Evolutionary conservation across 2,329 filamentous ascomycete genomes (phyloP).

Genomic region (Huntiella savannae): DNA sequence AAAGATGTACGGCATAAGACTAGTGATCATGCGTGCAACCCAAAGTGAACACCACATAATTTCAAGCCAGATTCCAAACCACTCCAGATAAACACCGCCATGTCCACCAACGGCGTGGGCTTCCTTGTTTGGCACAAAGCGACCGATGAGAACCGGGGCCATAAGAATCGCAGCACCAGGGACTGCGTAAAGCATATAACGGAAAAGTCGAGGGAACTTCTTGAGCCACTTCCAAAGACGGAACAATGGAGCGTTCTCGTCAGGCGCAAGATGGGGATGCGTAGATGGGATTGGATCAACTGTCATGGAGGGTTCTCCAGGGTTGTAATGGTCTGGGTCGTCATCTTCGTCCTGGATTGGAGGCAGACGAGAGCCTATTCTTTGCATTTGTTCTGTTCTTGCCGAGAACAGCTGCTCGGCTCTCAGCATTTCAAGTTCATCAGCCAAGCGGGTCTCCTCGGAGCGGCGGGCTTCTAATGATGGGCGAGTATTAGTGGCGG

Average conservation of each 20-base stretch:
- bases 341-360: slow-evolving; percentile 14
- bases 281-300: neutral
- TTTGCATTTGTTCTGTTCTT: slow-evolving; percentile 14
- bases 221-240: slow-evolving; percentile 26
- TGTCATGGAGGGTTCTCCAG: slow-evolving; percentile 1
- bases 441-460: slow-evolving; percentile 20
- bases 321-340: slow-evolving; percentile 16
- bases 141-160: slow-evolving; percentile 27
- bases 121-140: slow-evolving; percentile 20
- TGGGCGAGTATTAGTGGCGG: too few species aligned
- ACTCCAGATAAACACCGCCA: slow-evolving; percentile 60
- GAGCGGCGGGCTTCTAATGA: slow-evolving; percentile 4
- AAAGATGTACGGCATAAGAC: slow-evolving; percentile 29
- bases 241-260: slow-evolving; percentile 18
- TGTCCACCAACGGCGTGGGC: slow-evolving; percentile 36
- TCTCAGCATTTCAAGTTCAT: slow-evolving; percentile 30
- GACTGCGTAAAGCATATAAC: slow-evolving; percentile 29
- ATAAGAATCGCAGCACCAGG: slow-evolving; percentile 27
- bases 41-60: slow-evolving; percentile 84
- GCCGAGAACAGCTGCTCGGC: slow-evolving; percentile 27
- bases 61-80: slow-evolving; percentile 93
- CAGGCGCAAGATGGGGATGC: slow-evolving; percentile 9
- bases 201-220: slow-evolving; percentile 30
- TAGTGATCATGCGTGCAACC: slow-evolving; percentile 43
- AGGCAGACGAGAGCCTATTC: slow-evolving; percentile 7